A percentile compares a stretch with the other conserved stretches of the same genome.
These are phyloP conservation scores for Hyphopichia fennica DNA, from an alignment of 1,139 yeast genomes.

Conservation along the genomic window DNA sequence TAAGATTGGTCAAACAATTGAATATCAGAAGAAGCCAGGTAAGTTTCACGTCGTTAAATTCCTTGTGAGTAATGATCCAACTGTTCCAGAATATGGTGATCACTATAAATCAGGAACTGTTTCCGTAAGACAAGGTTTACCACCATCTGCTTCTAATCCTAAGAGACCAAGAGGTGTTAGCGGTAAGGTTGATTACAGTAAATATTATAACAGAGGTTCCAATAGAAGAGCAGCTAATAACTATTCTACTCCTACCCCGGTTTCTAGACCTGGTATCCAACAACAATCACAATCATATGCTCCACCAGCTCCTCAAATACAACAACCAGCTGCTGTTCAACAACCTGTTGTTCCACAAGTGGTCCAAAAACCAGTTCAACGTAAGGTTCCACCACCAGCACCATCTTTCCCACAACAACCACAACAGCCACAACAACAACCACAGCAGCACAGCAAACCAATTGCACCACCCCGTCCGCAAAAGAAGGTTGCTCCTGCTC, in stretches of 20 bases:
- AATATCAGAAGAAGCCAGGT: slow-evolving; percentile 90
- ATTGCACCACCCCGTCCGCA: slow-evolving; percentile 19
- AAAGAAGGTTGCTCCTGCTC: slow-evolving; percentile 41
- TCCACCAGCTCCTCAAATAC: slow-evolving; percentile 3
- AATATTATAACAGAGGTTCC: slow-evolving; percentile 42
- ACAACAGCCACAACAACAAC: slow-evolving; percentile 14
- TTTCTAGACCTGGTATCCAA: slow-evolving; percentile 6
- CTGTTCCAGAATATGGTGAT: slow-evolving; percentile 62
- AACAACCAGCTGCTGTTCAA: slow-evolving; percentile 4
- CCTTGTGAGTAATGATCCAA: slow-evolving; percentile 54
- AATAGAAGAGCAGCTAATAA: slow-evolving; percentile 10
- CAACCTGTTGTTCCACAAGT: slow-evolving; percentile 10
- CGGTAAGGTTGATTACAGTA: slow-evolving; percentile 42
- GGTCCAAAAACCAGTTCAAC: slow-evolving; percentile 9
- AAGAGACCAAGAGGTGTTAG: slow-evolving; percentile 61
- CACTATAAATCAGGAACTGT: slow-evolving; percentile 86
- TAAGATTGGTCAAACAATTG: slow-evolving; percentile 69
- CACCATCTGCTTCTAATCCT: slow-evolving; percentile 68
- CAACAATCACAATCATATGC: slow-evolving; percentile 5
- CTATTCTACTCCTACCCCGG: slow-evolving; percentile 10
- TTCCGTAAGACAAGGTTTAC: slow-evolving; percentile 76
- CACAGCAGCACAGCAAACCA: slow-evolving; percentile 16
- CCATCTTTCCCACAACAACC: slow-evolving; percentile 23
- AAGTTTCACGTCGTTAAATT: slow-evolving; percentile 74
- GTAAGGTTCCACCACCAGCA: slow-evolving; percentile 24